Conservation (phyloP, 768 basidiomycete species). For the Lanmaoa pseudosensibilis region DNA sequence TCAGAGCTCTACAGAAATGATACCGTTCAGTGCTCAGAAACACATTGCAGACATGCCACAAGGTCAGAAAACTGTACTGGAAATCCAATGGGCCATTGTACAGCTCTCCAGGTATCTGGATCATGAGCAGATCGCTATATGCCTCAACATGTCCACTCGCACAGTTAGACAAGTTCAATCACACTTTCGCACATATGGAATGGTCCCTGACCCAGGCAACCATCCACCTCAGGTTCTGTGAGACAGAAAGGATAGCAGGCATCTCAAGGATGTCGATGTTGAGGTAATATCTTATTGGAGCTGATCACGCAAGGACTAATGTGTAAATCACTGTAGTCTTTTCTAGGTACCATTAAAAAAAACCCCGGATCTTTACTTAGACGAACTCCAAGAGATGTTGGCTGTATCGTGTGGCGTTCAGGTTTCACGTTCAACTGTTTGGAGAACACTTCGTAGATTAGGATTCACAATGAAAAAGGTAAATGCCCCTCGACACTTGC, state of each 20-base stretch:
- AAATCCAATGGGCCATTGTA: neutral
- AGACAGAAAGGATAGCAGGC: too few species aligned
- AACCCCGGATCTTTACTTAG: too few species aligned
- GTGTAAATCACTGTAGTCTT: too few species aligned
- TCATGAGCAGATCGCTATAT: neutral
- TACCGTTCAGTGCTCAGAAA: neutral
- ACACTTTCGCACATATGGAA: neutral
- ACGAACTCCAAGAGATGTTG: too few species aligned
- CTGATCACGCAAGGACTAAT: neutral
- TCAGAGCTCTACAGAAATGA: too few species aligned
- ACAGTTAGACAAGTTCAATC: neutral
- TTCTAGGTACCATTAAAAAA: too few species aligned
- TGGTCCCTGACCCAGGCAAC: neutral
- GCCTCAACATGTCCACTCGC: neutral
- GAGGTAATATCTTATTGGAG: neutral
- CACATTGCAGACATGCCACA: neutral
- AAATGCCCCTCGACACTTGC: too few species aligned
- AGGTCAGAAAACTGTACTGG: neutral
- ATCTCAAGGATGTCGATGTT: neutral
- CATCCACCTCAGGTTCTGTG: neutral
- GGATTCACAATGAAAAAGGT: too few species aligned
- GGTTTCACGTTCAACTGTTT: too few species aligned
- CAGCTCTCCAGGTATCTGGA: neutral
- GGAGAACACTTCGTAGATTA: too few species aligned
- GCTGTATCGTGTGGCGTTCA: too few species aligned